A percentile compares a stretch with the other conserved stretches of the same genome.
These are phyloP conservation scores for Strobilomyces echinocephalus DNA, from an alignment of 768 basidiomycete species.

Conservation along the genomic window DNA sequence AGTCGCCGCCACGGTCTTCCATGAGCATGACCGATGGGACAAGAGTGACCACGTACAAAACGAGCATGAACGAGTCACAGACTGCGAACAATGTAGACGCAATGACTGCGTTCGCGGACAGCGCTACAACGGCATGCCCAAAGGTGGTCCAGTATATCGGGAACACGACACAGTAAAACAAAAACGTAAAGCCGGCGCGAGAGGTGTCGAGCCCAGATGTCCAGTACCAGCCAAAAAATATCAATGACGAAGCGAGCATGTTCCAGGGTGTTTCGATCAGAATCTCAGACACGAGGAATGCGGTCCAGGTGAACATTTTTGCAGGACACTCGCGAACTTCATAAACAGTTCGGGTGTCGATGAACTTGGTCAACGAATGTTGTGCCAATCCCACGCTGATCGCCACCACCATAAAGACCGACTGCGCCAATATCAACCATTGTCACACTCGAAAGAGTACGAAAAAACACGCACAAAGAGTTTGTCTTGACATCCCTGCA, in stretches of 20 bases:
- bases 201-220: slow-evolving; percentile 36
- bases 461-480: slow-evolving; percentile 33
- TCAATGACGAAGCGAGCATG: slow-evolving; percentile 35
- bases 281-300: slow-evolving; percentile 50
- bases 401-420: background rate
- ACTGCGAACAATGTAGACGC: slow-evolving; percentile 37
- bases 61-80: slow-evolving; percentile 38
- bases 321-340: background rate
- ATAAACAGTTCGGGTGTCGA: background rate
- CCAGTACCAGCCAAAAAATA: slow-evolving; percentile 50
- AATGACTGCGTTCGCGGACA: slow-evolving; percentile 39
- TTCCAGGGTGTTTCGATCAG: slow-evolving; percentile 45
- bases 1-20: background rate
- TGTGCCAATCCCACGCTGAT: background rate
- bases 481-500: slow-evolving; percentile 41
- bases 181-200: too few relatives aligned
- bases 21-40: background rate
- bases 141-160: slow-evolving; percentile 44
- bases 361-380: background rate
- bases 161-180: slow-evolving; percentile 35
- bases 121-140: slow-evolving; percentile 37
- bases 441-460: too few relatives aligned
- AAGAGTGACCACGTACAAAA: slow-evolving; percentile 33
- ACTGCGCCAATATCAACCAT: background rate
- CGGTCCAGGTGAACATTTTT: slow-evolving; percentile 51